phyloP scores from a whole-genome alignment of 352 stramenopile species.

The Peronosclerospora sorghi region DNA sequence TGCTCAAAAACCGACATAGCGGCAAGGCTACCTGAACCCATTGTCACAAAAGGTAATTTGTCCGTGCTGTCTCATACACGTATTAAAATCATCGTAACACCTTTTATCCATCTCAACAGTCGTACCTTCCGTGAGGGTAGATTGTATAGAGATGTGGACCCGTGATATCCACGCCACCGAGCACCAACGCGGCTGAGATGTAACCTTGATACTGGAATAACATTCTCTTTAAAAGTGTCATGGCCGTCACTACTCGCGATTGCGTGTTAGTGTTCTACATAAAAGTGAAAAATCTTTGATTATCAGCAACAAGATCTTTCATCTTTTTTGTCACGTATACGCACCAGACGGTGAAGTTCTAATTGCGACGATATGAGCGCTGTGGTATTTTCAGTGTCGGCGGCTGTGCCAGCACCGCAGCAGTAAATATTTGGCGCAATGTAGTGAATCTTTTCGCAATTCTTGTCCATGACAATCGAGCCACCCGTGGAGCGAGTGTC shows the following conservation, averaged over 20 bases:
- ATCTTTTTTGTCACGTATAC: conserved; percentile 87
- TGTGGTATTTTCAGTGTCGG: conserved; percentile 93
- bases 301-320: not conserved
- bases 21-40: too few relatives aligned
- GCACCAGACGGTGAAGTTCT: too few relatives aligned
- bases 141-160: conserved; percentile 97
- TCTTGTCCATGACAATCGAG: conserved; percentile 96
- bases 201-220: too few relatives aligned
- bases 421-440: conserved; percentile 99
- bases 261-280: too few relatives aligned
- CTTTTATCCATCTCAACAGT: too few relatives aligned
- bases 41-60: conserved; percentile 97
- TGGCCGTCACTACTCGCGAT: too few relatives aligned
- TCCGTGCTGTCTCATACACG: too few relatives aligned
- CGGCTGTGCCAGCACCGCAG: conserved; percentile 94
- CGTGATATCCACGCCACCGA: conserved; percentile 93
- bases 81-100: too few relatives aligned
- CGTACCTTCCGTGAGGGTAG: conserved; percentile 90
- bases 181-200: too few relatives aligned
- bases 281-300: too few relatives aligned
- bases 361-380: conserved; percentile 85
- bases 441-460: conserved; percentile 99
- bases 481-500: conserved; percentile 95
- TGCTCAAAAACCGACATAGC: conserved; percentile 96
- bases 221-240: too few relatives aligned